Evolutionary conservation across 192 early-diverging fungal species (phyloP), one percentile per base, ranked within the genome.

Genomic region (Piromyces sp.): DNA sequence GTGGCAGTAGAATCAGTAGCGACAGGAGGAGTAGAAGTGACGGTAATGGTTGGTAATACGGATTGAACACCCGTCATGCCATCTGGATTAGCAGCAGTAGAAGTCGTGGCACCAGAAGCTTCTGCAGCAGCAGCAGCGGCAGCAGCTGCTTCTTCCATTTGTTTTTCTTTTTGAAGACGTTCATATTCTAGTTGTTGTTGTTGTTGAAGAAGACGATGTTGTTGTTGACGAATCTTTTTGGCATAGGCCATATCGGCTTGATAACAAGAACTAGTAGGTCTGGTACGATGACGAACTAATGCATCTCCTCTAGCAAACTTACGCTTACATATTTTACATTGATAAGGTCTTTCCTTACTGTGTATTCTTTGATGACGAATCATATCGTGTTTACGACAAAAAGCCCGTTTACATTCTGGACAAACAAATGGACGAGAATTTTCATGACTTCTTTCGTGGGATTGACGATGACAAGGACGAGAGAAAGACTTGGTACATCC

Each of bases 271-370:
- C 51, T 68, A 5, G 51, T 68, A 11, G 51, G 51, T n/a, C 51
- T 17, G 0, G 51, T 68, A 68, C 51, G 51, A 68, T 68, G 51
- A 68, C 51, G 51, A 11, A 68, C 51, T n/a, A 68, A 68, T 0
- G 51, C 51, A n/a, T 68, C 51, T 9, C 51, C 51, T 68, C 51
- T 68, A n/a, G 51, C 51, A 68, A 68, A 68, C 26, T 68, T 68
- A 68, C 51, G 51, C 19, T 37, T 42, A 37, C 81, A 81, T 26
- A 79, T 79, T 19, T 30, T 30, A 37, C 81, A 81, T n/a, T 81
- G 81, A 79, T 81, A 81, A 6, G 81, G 81, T 79, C 80, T 81
- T 30, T 81, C 81, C 81, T 81, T 81, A 42, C 51, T 31, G 30
- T 81, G 81, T 14, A 81, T 79, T 40, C 51, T 81, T 37, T 42